Evolutionary conservation across 768 basidiomycete species (phyloP), one percentile per base, ranked within the genome.

Genomic region (Termitomyces sp.): DNA sequence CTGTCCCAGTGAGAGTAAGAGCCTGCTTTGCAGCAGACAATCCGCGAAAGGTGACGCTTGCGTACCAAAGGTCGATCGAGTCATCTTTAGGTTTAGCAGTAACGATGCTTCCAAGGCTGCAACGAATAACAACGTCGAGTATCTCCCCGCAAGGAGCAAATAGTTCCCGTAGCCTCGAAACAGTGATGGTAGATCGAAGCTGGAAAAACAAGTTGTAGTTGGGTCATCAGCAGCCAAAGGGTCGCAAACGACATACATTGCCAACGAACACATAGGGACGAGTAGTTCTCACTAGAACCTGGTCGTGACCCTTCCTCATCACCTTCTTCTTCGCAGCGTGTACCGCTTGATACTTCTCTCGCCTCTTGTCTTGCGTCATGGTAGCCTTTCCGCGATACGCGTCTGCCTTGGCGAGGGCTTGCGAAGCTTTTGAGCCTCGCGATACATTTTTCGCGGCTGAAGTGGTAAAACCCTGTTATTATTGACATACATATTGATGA

Each of bases 211-310:
- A 36, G 51, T 6, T 13, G 4, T 11, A 13, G 16, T 58, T n/a
- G 48, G 36, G 50, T 49, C 56, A 6, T 48, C 56, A 8, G 28
- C 46, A 52, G 38, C 11, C 9, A 40, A 7, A 6, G 13, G 20
- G 39, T 51, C 9, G 52, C 39, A 12, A 51, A 50, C 18, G 7
- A 75, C 85, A 63, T 65, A 89, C 89, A 68, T 89, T 89, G 44
- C 89, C 88, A 20, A 88, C 83, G 65, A 77, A 89, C 24, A 84
- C 77, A 60, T 74, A 76, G 36, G 69, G 71, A 58, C 69, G 57
- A 18, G 13, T 59, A 16, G 5, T 45, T 42, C 48, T 60, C 18
- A 63, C 38, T 32, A 51, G 51, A 32, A 45, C 57, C 13, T 62
- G 61, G 22, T 45, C 36, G 28, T 50, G 36, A 24, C 7, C 49